These are phyloP conservation scores for Acorus gramineus DNA, from an alignment of 106 monocot species.

Conservation along the genomic window DNA sequence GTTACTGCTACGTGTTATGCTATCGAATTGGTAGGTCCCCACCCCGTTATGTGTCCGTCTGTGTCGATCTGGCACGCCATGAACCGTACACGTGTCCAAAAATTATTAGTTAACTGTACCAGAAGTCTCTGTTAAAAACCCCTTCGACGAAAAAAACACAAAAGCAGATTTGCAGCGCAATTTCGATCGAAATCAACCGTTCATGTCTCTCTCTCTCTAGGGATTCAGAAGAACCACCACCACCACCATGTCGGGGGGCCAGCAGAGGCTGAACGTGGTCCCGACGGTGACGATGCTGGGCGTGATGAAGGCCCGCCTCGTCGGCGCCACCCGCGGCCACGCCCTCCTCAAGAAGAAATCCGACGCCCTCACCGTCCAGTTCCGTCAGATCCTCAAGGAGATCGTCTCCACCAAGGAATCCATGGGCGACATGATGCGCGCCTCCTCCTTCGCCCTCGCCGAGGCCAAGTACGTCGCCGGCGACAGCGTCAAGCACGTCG, in stretches of 20 bases:
- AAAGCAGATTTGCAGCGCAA: too few species aligned
- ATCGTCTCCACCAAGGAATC: conserved; percentile 86
- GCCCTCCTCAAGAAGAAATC: conserved; percentile 96
- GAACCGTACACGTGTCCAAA: too few species aligned
- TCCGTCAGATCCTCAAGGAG: conserved; percentile 80
- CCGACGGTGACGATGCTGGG: conserved; percentile 97
- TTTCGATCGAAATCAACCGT: too few species aligned
- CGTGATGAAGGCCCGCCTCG: conserved; percentile 76
- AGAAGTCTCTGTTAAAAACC: too few species aligned
- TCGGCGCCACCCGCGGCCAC: conserved; percentile 90
- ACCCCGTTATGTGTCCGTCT: too few species aligned
- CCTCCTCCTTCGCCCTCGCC: conserved; percentile 84
- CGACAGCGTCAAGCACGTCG: conserved; percentile 59
- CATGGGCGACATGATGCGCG: conserved; percentile 89
- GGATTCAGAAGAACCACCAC: too few species aligned
- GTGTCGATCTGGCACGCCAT: too few species aligned
- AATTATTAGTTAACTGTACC: too few species aligned
- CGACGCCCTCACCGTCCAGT: conserved; percentile 87
- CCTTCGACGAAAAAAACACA: too few species aligned
- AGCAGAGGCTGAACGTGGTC: conserved; percentile 80
- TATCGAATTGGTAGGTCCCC: too few species aligned
- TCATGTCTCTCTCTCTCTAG: too few species aligned
- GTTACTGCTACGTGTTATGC: too few species aligned
- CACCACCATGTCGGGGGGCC: conserved; percentile 56
- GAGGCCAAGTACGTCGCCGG: conserved; percentile 95